Base-by-base conservation (phyloP, 176 grass and related monocot species). In the Oryza nivara region DNA sequence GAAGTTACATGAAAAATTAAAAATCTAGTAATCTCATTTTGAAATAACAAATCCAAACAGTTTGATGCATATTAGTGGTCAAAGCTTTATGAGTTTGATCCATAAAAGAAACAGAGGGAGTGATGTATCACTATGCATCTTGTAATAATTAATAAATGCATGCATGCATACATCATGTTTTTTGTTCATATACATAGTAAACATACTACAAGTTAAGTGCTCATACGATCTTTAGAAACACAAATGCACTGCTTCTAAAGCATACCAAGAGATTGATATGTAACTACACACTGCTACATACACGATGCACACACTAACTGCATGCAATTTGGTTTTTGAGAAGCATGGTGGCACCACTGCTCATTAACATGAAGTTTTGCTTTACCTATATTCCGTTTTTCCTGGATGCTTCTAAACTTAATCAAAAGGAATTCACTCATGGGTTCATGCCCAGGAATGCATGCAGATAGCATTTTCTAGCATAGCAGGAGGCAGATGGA, bases 391-490 rank as follows among this genome's bases (percentile, higher is more conserved):
- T 48, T 52, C 0, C 9, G 11, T n/a, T 2, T 11, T 35, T 44
- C 48, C 65, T 86, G 0, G 2, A 65, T 26, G 54, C 9, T 74
- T 80, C 7, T 16, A 68, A 74, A 47, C 36, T 17, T 68, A 70
- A 82, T 15, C 40, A 63, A 2, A 68, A 23, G 52, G 25, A 70
- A 68, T 63, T 81, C 48, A 81, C 34, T 58, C 17, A n/a, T 58
- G 54, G 54, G 11, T 1, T 11, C 11, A 68, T 17, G 25, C 23
- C 36, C 19, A 46, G 78, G 22, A 81, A 75, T 73, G 48, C 3
- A 36, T 61, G 36, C n/a, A 69, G 75, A 60, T 82, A 68, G 43
- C 25, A 61, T 45, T 52, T 38, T 70, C 23, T 76, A 76, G 20
- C 73, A 73, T 23, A 56, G 4, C 45, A 49, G n/a, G 41, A 68